Percentiles rank a stretch among this genome's conserved stretches.
phyloP scores from a whole-genome alignment of 495 filamentous ascomycete genomes.

The Alectoria sarmentosa region DNA sequence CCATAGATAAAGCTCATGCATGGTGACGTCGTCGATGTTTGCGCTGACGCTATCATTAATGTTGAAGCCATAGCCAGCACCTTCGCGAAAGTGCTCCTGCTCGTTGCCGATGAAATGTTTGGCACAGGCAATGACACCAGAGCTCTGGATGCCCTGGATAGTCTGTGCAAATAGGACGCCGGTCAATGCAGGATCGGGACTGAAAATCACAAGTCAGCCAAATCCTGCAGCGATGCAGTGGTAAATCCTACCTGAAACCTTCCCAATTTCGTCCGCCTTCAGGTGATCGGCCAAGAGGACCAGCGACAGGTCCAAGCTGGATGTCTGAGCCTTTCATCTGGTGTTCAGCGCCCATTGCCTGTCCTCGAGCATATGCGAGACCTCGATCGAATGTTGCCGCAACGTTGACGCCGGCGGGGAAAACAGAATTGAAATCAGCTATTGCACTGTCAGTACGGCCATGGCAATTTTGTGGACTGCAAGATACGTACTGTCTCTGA shows the following conservation, averaged over 20 bases:
- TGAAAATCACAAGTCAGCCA: constrained; percentile 29
- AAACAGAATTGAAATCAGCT: constrained; percentile 73
- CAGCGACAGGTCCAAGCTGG: constrained; percentile 82
- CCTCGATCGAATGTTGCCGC: constrained; percentile 71
- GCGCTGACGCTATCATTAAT: constrained; percentile 61
- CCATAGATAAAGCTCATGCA: constrained; percentile 95
- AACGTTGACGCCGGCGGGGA: constrained; percentile 73
- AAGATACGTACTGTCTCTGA: constrained; percentile 54
- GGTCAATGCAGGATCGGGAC: constrained; percentile 70
- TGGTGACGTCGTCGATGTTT: constrained; percentile 87
- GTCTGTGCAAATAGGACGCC: constrained; percentile 67
- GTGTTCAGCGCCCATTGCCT: constrained; percentile 75
- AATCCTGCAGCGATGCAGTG: neutral
- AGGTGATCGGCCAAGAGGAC: constrained; percentile 68
- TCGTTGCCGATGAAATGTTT: constrained; percentile 78
- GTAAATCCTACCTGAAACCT: constrained; percentile 32
- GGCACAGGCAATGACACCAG: constrained; percentile 71
- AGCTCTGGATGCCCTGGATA: constrained; percentile 75
- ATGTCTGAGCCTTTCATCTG: constrained; percentile 79
- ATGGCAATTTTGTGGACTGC: neutral
- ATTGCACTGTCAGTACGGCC: neutral
- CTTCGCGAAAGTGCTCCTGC: constrained; percentile 80
- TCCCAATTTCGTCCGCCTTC: constrained; percentile 91
- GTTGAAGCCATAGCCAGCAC: constrained; percentile 53
- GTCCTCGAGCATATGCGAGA: constrained; percentile 67